Conservation (phyloP, 106 monocot species). For the Triglochin maritima region DNA sequence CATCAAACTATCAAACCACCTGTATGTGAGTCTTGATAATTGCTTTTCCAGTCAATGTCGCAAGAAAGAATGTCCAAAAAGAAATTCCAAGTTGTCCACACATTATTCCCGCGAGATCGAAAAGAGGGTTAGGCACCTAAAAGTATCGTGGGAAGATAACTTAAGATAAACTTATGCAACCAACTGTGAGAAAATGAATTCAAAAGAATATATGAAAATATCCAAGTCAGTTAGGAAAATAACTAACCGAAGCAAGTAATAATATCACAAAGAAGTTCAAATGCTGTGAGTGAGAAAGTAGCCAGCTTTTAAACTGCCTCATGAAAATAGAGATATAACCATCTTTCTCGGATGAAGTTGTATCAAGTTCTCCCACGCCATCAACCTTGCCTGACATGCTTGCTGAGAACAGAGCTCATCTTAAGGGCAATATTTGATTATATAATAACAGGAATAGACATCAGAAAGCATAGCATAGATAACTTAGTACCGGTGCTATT, state of each 20-base stretch:
- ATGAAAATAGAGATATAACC: conserved; percentile 34
- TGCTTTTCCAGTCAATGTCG: conserved; percentile 77
- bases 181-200: background rate
- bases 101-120: conserved; percentile 90
- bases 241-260: conserved; percentile 73
- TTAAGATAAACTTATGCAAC: background rate
- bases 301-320: conserved; percentile 31
- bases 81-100: conserved; percentile 81
- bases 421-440: background rate
- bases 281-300: conserved; percentile 56
- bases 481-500: no score
- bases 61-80: conserved; percentile 85
- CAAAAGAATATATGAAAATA: background rate
- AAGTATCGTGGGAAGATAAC: background rate
- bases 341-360: conserved; percentile 39
- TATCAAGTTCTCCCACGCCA: conserved; percentile 46
- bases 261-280: conserved; percentile 64
- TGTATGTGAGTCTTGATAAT: conserved; percentile 76
- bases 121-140: conserved; percentile 86
- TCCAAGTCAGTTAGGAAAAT: conserved; percentile 12
- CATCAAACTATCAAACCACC: conserved; percentile 15
- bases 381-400: conserved; percentile 47
- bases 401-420: conserved; percentile 35
- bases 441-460: background rate
- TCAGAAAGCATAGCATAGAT: no score